Evolutionary conservation across 176 grass and related monocot species (phyloP).

Genomic region (Neostapfia colusana): DNA sequence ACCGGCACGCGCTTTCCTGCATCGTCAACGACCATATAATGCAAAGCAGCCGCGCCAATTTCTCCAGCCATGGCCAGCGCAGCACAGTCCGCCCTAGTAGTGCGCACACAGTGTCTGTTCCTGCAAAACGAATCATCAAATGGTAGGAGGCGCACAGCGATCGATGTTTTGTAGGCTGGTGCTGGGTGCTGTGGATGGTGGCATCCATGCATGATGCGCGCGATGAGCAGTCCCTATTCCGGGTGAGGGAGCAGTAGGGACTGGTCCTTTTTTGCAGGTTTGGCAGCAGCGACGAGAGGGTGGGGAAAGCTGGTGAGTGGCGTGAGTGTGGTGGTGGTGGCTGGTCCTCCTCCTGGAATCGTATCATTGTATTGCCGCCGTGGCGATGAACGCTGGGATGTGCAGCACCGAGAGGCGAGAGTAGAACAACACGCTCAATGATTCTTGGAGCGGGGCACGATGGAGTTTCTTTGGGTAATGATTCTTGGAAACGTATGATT

Average conservation of each 20-base stretch:
- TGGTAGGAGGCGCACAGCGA: background rate
- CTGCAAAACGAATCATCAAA: conserved; percentile 45
- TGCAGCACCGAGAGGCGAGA: background rate
- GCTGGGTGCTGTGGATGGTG: conserved; percentile 17
- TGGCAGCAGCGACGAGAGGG: background rate
- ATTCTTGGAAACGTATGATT: conserved; percentile 15
- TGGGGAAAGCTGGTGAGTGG: conserved; percentile 23
- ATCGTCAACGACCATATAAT: background rate
- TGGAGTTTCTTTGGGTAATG: background rate
- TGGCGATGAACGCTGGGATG: background rate
- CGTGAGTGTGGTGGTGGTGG: background rate
- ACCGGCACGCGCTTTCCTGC: conserved; percentile 2
- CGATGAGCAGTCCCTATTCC: background rate
- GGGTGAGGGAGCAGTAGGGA: background rate
- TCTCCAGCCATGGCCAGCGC: background rate
- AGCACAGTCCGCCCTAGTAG: background rate
- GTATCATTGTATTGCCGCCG: conserved; percentile 32
- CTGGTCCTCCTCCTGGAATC: background rate
- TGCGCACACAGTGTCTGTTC: background rate
- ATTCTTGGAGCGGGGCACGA: background rate
- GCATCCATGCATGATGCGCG: conserved; percentile 23
- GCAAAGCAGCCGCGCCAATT: no score
- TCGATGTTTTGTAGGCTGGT: background rate
- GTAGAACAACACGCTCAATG: conserved; percentile 11
- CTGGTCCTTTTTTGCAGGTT: conserved; percentile 37